Evolutionary conservation across 2,329 filamentous ascomycete species (phyloP).

Genomic region (Paecilomyces variotii): DNA sequence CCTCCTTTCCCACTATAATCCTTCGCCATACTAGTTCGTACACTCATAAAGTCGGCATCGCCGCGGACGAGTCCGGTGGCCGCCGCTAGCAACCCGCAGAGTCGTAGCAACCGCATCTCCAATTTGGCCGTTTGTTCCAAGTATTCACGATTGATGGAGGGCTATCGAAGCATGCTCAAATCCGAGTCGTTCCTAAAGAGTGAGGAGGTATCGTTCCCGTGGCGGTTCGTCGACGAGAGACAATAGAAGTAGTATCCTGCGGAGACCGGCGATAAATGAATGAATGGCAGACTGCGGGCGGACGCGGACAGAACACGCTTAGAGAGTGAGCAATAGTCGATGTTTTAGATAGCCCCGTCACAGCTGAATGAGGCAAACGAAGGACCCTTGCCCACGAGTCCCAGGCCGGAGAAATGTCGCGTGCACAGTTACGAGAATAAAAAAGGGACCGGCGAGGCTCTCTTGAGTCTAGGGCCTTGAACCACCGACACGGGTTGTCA

Average conservation of each 20-base stretch:
- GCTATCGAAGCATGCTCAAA: background rate
- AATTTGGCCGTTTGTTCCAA: background rate
- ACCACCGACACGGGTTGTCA: background rate
- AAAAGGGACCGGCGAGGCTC: background rate
- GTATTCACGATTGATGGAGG: background rate
- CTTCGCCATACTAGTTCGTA: conserved; percentile 31
- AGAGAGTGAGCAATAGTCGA: background rate
- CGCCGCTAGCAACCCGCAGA: conserved; percentile 3
- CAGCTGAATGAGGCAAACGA: background rate
- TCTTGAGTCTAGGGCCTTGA: background rate
- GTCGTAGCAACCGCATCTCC: background rate
- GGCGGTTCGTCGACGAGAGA: background rate
- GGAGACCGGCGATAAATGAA: background rate
- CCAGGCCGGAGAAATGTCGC: conserved; percentile 1
- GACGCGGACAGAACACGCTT: background rate
- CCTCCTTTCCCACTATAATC: conserved; percentile 32
- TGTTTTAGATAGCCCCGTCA: background rate
- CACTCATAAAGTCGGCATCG: conserved; percentile 38
- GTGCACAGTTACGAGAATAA: conserved; percentile 1
- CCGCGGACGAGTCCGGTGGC: conserved; percentile 12
- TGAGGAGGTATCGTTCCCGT: background rate
- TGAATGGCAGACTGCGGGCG: background rate
- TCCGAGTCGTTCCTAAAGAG: background rate
- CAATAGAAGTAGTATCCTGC: background rate
- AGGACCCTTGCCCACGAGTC: background rate